Evolutionary conservation across 1,284 basidiomycete genomes (phyloP), one percentile per base, ranked within the genome.

Genomic region (Austroboletus niveus): DNA sequence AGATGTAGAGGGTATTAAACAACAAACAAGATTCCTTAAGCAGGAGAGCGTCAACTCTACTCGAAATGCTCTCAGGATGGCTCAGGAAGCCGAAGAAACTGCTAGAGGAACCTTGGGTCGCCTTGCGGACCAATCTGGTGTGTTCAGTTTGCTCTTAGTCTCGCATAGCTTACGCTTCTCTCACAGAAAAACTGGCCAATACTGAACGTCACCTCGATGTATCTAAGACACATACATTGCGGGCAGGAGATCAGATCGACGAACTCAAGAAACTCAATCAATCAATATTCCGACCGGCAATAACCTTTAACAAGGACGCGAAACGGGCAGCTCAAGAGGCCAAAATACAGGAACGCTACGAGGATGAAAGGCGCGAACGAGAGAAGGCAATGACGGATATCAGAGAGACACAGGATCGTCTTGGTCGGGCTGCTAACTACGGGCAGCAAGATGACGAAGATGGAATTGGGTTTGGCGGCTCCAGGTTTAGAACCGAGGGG

Each of bases 201-300:
- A 97, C 96, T 15, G 96, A 99, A 71, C 89, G 94, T 55, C 91
- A 98, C 72, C 81, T 99, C 52, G 97, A 99, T 68, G 82, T 97
- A 51, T 81, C 95, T 54, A 98, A 94, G 74, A 89, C 91, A 12
- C 88, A 97, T 71, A 89, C 92, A 27, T 75, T 80, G 47, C 85
- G 92, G 6, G 96, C 97, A 17, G 90, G 90, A 58, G 97, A 99
- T 75, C 94, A 87, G 70, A 93, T 95, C 7, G 88, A 88, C 57
- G 94, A 98, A 72, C 86, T 99, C 54, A 94, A 93, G 69, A 81
- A 94, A 66, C 85, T 99, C 55, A 97, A 97, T 71, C 82, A 86
- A 14, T 94, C 93, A 47, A 99, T 99, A 70, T 98, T 99, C 78
- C 84, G 90, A 17, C 94, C 94, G 1, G 91, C 83, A 53, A 86